A percentile compares a stretch with the other conserved stretches of the same genome.
Evolutionary conservation across 1,284 basidiomycete species (phyloP).

Genomic region (Rhizoctonia solani): DNA sequence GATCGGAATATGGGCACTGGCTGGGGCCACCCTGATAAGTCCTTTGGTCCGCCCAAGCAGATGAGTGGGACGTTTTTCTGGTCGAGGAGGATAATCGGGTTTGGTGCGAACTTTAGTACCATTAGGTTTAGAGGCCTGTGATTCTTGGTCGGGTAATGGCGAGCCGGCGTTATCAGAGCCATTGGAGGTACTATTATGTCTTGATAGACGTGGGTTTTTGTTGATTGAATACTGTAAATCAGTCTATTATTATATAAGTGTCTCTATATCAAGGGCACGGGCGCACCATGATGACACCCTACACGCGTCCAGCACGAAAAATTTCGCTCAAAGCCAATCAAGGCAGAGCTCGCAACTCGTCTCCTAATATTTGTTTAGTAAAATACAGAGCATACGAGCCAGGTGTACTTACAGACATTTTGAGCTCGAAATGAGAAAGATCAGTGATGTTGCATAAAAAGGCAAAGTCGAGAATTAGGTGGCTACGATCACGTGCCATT

Average conservation of each 20-base stretch:
- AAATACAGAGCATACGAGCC: neutral
- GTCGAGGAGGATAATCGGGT: neutral
- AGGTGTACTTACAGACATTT: conserved; percentile 33
- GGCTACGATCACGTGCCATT: conserved; percentile 7
- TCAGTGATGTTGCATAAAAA: neutral
- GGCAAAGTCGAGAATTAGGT: neutral
- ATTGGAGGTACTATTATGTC: too few relatives aligned
- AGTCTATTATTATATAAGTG: too few relatives aligned
- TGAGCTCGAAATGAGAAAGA: neutral
- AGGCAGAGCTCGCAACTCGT: neutral
- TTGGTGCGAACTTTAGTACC: too few relatives aligned
- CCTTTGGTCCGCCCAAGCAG: neutral
- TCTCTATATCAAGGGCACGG: too few relatives aligned
- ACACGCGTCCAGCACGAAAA: too few relatives aligned
- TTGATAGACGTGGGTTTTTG: too few relatives aligned
- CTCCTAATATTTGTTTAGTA: neutral
- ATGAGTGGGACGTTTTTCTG: neutral
- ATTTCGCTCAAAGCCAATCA: neutral
- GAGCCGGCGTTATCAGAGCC: too few relatives aligned
- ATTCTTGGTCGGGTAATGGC: too few relatives aligned
- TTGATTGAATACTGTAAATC: too few relatives aligned
- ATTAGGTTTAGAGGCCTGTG: too few relatives aligned
- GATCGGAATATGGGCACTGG: neutral
- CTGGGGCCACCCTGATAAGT: neutral
- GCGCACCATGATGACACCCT: too few relatives aligned